These are phyloP conservation scores for Teratosphaeria destructans DNA, from an alignment of 2,329 filamentous ascomycete genomes.

Conservation along the genomic window DNA sequence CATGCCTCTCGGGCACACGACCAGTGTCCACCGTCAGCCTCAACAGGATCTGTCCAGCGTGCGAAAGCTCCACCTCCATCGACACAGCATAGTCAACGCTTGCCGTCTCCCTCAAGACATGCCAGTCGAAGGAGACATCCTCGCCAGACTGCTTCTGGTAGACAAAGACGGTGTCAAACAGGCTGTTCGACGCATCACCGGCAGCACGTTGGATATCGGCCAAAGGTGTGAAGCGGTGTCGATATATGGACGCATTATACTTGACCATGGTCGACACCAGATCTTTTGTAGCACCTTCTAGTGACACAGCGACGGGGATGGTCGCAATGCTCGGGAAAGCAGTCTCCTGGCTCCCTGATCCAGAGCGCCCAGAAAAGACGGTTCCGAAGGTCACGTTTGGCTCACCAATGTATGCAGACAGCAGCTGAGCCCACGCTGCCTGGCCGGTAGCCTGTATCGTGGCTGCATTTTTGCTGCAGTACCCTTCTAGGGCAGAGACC, in stretches of 20 bases:
- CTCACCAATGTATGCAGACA: constrained; percentile 71
- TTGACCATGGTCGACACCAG: constrained; percentile 55
- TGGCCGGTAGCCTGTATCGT: constrained; percentile 68
- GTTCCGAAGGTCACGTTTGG: constrained; percentile 64
- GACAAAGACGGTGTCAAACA: constrained; percentile 80
- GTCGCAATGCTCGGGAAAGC: constrained; percentile 76
- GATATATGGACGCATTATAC: constrained; percentile 54
- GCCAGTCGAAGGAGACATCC: constrained; percentile 41
- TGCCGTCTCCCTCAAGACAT: constrained; percentile 53
- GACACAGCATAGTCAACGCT: constrained; percentile 71
- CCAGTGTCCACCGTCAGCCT: constrained; percentile 56
- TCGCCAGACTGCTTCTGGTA: constrained; percentile 53
- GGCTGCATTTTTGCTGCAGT: constrained; percentile 49
- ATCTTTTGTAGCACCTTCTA: constrained; percentile 43
- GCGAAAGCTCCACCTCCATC: constrained; percentile 59
- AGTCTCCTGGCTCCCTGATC: constrained; percentile 47
- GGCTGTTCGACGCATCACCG: constrained; percentile 49
- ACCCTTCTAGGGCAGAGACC: constrained; percentile 41
- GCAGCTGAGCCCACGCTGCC: constrained; percentile 64
- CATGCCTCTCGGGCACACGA: constrained; percentile 59
- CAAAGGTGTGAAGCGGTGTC: constrained; percentile 62
- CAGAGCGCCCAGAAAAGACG: constrained; percentile 64
- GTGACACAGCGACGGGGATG: constrained; percentile 57
- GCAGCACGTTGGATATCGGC: constrained; percentile 63
- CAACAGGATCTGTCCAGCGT: constrained; percentile 43